phyloP scores from a whole-genome alignment of 2,329 filamentous ascomycete species.

The Alternaria atra region DNA sequence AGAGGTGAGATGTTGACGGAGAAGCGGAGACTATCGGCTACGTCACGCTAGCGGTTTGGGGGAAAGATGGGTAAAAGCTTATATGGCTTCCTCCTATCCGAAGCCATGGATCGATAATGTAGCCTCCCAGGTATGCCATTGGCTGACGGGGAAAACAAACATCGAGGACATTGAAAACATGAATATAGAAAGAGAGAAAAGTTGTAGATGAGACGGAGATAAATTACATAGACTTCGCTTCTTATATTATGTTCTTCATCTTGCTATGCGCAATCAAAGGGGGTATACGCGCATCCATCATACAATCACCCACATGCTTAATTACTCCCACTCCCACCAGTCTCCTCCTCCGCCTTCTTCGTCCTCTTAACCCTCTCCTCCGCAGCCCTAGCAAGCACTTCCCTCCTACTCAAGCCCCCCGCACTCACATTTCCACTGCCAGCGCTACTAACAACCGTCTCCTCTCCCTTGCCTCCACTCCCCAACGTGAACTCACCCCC shows the following conservation, averaged over 20 bases:
- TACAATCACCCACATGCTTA: constrained; percentile 3
- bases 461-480: constrained; percentile 23
- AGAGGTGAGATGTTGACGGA: background rate
- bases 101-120: background rate
- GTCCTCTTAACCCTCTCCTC: constrained; percentile 70
- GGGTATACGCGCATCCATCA: constrained; percentile 4
- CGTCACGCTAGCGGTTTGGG: background rate
- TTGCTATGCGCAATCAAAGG: background rate
- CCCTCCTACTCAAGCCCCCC: constrained; percentile 71
- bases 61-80: constrained; percentile 4
- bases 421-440: constrained; percentile 38
- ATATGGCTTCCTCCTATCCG: background rate
- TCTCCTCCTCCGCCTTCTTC: constrained; percentile 53
- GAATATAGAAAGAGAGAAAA: background rate
- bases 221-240: too few relatives aligned
- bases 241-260: too few relatives aligned
- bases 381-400: constrained; percentile 77
- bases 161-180: background rate
- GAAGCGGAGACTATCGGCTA: background rate
- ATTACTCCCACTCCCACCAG: constrained; percentile 30
- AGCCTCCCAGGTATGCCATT: background rate
- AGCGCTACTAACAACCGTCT: constrained; percentile 34
- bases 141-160: background rate
- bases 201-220: background rate
- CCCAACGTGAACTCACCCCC: constrained; percentile 53